Base-by-base conservation (phyloP, 352 stramenopile species). In the Aphanomyces invadans region DNA sequence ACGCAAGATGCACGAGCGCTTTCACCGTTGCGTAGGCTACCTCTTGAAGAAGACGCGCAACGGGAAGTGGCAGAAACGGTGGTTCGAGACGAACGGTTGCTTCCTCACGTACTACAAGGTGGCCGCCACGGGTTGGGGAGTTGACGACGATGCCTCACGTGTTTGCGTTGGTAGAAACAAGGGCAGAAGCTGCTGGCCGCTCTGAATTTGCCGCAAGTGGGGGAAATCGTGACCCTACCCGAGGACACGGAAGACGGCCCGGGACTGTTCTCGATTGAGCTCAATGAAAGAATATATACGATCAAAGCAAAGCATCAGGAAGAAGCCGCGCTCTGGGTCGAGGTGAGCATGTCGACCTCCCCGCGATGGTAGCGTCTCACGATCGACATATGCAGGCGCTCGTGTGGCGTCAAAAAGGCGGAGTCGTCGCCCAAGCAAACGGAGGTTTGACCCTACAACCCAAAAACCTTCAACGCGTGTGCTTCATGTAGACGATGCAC, bases 101-200 rank as follows among this genome's bases (percentile, higher is more conserved):
- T 97, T 98, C 78, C 83, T 99, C 39, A 98, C 95, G 15, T 99
- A 99, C 81, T 99, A 98, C 79, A 99, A 99, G 80, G 87, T 95
- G n/a, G n/a, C n/a, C n/a, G n/a, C n/a, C n/a, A n/a, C n/a, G n/a
- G n/a, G n/a, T n/a, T n/a, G n/a, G n/a, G n/a, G n/a, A n/a, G n/a
- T n/a, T n/a, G n/a, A n/a, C n/a, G 23, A 21, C 38, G 19, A 10
- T 42, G 3, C 9, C 19, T 70, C 39, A 56, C 38, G 28, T 59
- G 57, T n/a, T n/a, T n/a, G 23, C 0, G 44, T 45, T 0, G 36
- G 54, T 65, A 91, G 81, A 92, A 92, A 88, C 86, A 94, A 88
- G 86, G 86, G 0, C 86, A 94, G 57, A 99, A 99, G 79, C 80
- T 98, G 33, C 75, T 97, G 28, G 91, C 91, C 23, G 91, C 91